phyloP scores from a whole-genome alignment of 805 yeast species.

The Sungouiozyma ichnusensis region DNA sequence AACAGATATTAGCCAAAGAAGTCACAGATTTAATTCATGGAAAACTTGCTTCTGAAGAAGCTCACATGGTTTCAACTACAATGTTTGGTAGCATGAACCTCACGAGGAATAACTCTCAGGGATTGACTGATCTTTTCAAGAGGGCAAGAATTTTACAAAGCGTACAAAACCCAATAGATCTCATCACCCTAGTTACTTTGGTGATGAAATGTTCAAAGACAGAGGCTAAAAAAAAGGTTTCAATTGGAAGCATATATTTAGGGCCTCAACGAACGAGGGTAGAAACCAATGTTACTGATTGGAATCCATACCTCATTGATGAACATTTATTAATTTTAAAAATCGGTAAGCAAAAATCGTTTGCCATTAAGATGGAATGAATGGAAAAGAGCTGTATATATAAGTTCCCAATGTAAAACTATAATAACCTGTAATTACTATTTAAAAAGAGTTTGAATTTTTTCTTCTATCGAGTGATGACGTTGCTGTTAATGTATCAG shows the following conservation, averaged over 20 bases:
- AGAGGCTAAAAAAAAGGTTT: slow-evolving; percentile 52
- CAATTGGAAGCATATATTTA: slow-evolving; percentile 61
- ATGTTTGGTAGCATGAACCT: slow-evolving; percentile 33
- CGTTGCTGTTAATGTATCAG: not conserved
- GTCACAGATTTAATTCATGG: slow-evolving; percentile 87
- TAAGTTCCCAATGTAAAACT: not conserved
- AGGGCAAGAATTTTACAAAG: slow-evolving; percentile 14
- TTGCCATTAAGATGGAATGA: slow-evolving; percentile 15
- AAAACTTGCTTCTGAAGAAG: slow-evolving; percentile 56
- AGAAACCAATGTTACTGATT: slow-evolving; percentile 35
- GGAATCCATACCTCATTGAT: slow-evolving; percentile 45
- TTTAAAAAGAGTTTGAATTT: not conserved
- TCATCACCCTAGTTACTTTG: slow-evolving; percentile 43
- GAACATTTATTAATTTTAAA: slow-evolving; percentile 53
- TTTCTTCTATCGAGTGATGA: not conserved
- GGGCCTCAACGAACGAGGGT: slow-evolving; percentile 51
- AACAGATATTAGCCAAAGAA: slow-evolving; percentile 67
- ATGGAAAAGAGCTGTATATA: not conserved
- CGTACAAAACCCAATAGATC: slow-evolving; percentile 11
- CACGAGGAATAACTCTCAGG: slow-evolving; percentile 6
- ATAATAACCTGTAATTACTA: not conserved
- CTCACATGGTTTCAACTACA: slow-evolving; percentile 56
- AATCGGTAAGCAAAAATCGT: slow-evolving; percentile 62
- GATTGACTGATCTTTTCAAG: slow-evolving; percentile 10
- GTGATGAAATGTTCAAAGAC: slow-evolving; percentile 40